A percentile compares a stretch with the other conserved stretches of the same genome.
Conservation (phyloP, 148 eudicot species). For the Persicaria maculosa region DNA sequence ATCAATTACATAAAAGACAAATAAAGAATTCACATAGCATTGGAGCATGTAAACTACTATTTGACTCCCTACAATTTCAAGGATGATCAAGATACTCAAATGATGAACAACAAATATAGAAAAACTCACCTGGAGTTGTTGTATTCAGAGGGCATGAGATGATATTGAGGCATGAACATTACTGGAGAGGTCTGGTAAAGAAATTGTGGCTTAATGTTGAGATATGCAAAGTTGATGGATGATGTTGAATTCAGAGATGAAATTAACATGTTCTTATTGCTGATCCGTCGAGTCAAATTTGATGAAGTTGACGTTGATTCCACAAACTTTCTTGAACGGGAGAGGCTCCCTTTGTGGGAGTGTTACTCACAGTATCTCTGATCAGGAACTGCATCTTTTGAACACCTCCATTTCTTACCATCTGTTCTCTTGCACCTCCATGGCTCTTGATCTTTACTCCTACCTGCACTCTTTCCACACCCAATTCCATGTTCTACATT, state of each 20-base stretch:
- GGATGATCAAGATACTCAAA: not conserved
- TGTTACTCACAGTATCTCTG: slow-evolving; percentile 86
- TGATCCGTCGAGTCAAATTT: not conserved
- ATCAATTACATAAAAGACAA: not conserved
- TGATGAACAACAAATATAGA: not conserved
- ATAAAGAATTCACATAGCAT: not conserved
- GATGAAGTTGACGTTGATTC: slow-evolving; percentile 29
- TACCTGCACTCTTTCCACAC: slow-evolving; percentile 14
- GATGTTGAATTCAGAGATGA: slow-evolving; percentile 4
- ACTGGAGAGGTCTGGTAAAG: not conserved
- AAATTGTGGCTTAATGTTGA: not conserved
- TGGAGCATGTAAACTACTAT: slow-evolving; percentile 10
- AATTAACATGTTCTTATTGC: not conserved
- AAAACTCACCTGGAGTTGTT: slow-evolving; percentile 15
- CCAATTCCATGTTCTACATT: not conserved
- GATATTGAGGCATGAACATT: not conserved
- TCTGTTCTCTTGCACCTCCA: slow-evolving; percentile 88
- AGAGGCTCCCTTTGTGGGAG: slow-evolving; percentile 50
- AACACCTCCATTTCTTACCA: slow-evolving; percentile 83
- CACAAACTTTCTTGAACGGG: slow-evolving; percentile 98
- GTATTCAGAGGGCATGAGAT: not conserved
- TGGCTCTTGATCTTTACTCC: slow-evolving; percentile 55
- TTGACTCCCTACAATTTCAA: not conserved
- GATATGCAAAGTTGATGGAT: not conserved
- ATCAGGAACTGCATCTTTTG: slow-evolving; percentile 69